Percentiles rank a stretch among this genome's conserved stretches.
Conservation (phyloP, 2,329 filamentous ascomycete genomes). For the Cytospora leucostoma region DNA sequence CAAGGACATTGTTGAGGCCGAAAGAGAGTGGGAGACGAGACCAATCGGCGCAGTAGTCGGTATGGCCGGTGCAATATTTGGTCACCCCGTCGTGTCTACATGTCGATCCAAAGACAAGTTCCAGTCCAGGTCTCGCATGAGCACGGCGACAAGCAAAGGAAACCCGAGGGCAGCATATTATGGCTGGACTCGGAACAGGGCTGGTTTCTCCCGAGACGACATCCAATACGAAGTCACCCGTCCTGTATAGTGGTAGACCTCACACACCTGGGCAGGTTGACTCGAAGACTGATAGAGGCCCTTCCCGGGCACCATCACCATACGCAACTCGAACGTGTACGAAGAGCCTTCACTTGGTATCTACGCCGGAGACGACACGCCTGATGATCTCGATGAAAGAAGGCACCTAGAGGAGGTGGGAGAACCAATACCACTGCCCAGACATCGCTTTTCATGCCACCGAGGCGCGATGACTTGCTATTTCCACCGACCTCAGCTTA, state of each 20-base stretch:
- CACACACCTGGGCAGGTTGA: too few relatives aligned
- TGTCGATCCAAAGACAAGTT: constrained; percentile 20
- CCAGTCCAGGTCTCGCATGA: constrained; percentile 1
- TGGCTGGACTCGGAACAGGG: constrained; percentile 23
- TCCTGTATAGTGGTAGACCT: neutral
- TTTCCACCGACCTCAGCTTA: constrained; percentile 14
- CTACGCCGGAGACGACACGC: constrained; percentile 34
- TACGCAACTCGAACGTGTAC: constrained; percentile 59
- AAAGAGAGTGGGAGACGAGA: constrained; percentile 38
- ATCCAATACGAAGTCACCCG: neutral
- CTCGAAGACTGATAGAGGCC: constrained; percentile 4
- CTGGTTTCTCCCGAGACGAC: constrained; percentile 1
- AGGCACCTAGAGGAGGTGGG: constrained; percentile 2
- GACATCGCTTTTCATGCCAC: constrained; percentile 1
- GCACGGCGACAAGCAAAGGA: neutral
- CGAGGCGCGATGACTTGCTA: neutral
- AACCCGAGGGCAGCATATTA: constrained; percentile 24
- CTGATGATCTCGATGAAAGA: constrained; percentile 3
- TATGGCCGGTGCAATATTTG: constrained; percentile 31
- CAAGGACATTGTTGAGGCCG: constrained; percentile 51
- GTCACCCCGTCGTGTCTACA: constrained; percentile 27
- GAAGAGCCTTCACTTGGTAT: constrained; percentile 57
- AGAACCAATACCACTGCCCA: constrained; percentile 7
- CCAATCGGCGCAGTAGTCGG: constrained; percentile 31
- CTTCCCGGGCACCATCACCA: constrained; percentile 43